phyloP scores from a whole-genome alignment of 495 filamentous ascomycete species.

The Podospora tetraspora region DNA sequence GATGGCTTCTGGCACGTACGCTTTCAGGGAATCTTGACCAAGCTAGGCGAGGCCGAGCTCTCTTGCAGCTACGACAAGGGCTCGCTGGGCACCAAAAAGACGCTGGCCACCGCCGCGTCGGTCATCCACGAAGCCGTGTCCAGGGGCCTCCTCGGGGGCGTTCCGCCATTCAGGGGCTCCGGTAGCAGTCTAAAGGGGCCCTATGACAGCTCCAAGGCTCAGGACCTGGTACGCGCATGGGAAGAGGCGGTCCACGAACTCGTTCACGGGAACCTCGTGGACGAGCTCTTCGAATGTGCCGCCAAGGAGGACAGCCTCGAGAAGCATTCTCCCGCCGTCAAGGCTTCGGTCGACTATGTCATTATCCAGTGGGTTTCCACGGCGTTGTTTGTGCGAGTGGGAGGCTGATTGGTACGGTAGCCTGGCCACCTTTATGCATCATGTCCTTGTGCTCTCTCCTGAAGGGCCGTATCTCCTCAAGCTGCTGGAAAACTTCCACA shows the following conservation, averaged over 20 bases:
- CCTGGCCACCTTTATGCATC: conserved; percentile 58
- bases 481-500: conserved; percentile 52
- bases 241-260: conserved; percentile 52
- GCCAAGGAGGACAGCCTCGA: conserved; percentile 50
- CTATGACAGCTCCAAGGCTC: conserved; percentile 50
- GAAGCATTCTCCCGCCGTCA: conserved; percentile 49
- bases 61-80: conserved; percentile 69
- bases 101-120: conserved; percentile 57
- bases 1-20: conserved; percentile 52
- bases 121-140: conserved; percentile 56
- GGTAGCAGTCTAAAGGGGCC: conserved; percentile 29
- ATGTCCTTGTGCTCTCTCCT: conserved; percentile 56
- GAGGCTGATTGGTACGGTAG: conserved; percentile 27
- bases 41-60: conserved; percentile 53
- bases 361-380: conserved; percentile 44
- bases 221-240: conserved; percentile 52
- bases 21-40: conserved; percentile 42
- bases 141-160: conserved; percentile 50
- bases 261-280: conserved; percentile 54
- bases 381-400: neutral
- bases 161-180: conserved; percentile 28
- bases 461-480: conserved; percentile 58
- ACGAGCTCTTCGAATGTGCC: conserved; percentile 51
- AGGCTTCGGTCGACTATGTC: conserved; percentile 54
- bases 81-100: conserved; percentile 56